Conservation (phyloP, 352 stramenopile species). For the Elongisporangium undulatum region DNA sequence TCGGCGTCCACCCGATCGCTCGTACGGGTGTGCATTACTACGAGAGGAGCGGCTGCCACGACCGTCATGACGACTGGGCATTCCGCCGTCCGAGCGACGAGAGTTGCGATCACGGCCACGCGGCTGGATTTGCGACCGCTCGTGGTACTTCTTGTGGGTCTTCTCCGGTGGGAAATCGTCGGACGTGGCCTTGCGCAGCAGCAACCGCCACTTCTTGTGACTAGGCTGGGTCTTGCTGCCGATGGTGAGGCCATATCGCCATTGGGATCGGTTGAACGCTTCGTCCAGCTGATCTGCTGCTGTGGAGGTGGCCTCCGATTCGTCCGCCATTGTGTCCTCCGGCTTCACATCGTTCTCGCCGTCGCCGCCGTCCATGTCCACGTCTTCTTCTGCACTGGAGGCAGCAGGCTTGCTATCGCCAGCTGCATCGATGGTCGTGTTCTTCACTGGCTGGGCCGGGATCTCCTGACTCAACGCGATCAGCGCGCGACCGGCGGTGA, state of each 20-base stretch:
- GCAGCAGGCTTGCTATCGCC: constrained; percentile 8
- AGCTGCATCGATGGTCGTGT: constrained; percentile 11
- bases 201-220: constrained; percentile 64
- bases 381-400: constrained; percentile 23
- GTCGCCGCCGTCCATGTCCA: constrained; percentile 53
- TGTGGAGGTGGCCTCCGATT: constrained; percentile 6
- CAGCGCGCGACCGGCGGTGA: constrained; percentile 59
- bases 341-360: constrained; percentile 4
- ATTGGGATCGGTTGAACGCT: constrained; percentile 60
- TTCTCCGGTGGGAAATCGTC: constrained; percentile 84
- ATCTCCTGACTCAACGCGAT: constrained; percentile 52
- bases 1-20: constrained; percentile 5
- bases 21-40: constrained; percentile 36
- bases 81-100: constrained; percentile 18
- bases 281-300: constrained; percentile 40
- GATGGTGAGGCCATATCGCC: constrained; percentile 51
- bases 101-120: constrained; percentile 18
- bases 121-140: constrained; percentile 22
- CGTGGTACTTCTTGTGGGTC: constrained; percentile 66
- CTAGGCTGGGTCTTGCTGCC: constrained; percentile 39
- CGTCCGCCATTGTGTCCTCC: constrained; percentile 19
- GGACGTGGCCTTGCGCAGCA: constrained; percentile 64
- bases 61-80: constrained; percentile 23
- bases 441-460: constrained; percentile 33
- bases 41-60: constrained; percentile 13